Percentiles rank a stretch among this genome's conserved stretches.
phyloP scores from a whole-genome alignment of 345 rosid genomes.

The Passiflora organensis region DNA sequence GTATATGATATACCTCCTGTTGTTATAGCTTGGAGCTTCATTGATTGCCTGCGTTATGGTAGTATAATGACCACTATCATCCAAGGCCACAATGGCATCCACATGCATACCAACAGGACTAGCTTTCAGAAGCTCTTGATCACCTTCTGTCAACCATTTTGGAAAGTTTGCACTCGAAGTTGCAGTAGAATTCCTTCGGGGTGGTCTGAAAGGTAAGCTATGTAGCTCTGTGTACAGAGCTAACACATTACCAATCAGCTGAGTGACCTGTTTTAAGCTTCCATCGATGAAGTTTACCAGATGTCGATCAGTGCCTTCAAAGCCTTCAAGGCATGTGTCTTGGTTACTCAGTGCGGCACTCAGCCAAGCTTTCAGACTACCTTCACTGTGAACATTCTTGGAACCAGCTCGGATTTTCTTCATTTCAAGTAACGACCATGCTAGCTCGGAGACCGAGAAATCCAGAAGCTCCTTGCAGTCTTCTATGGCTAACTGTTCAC shows the following conservation, averaged over 20 bases:
- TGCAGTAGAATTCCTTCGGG: conserved; percentile 12
- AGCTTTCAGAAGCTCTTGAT: conserved; percentile 27
- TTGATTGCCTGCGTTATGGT: conserved; percentile 24
- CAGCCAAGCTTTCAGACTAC: conserved; percentile 47
- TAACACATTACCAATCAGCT: conserved; percentile 28
- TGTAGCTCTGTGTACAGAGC: conserved; percentile 38
- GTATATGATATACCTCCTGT: conserved; percentile 20
- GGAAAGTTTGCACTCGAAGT: conserved; percentile 28
- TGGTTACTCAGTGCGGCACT: conserved; percentile 32
- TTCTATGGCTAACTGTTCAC: conserved; percentile 73
- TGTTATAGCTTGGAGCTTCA: conserved; percentile 21
- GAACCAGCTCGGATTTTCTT: conserved; percentile 52
- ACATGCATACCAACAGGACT: conserved; percentile 9
- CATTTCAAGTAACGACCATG: conserved; percentile 89
- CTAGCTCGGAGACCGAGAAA: conserved; percentile 81
- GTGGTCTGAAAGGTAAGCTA: conserved; percentile 57
- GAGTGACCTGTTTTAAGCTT: conserved; percentile 60
- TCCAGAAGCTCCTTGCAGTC: conserved; percentile 93
- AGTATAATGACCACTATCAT: conserved; percentile 22
- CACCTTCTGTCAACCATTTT: conserved; percentile 60
- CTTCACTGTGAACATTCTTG: conserved; percentile 32
- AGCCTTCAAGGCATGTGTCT: conserved; percentile 34
- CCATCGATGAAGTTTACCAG: conserved; percentile 47
- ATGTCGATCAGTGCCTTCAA: conserved; percentile 69
- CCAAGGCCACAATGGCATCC: conserved; percentile 25